phyloP scores from a whole-genome alignment of 2,329 filamentous ascomycete genomes.

The Leptographium flavum region DNA sequence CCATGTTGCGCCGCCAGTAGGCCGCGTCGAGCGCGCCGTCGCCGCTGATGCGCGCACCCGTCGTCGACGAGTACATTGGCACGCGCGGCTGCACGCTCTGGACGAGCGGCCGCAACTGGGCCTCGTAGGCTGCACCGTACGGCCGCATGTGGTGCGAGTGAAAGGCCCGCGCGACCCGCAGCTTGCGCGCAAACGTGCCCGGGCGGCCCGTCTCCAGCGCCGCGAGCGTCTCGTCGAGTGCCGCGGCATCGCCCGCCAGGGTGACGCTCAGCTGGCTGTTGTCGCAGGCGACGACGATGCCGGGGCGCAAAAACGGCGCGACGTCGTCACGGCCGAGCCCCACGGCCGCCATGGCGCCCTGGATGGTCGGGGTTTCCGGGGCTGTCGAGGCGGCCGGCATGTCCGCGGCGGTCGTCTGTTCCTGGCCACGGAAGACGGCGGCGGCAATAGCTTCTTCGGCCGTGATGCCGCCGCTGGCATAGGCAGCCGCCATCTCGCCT shows the following conservation, averaged over 20 bases:
- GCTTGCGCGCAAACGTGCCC: slow-evolving; percentile 16
- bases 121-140: slow-evolving; percentile 19
- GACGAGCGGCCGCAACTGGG: slow-evolving; percentile 6
- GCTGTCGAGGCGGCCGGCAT: too few species aligned
- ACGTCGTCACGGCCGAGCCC: slow-evolving; percentile 1
- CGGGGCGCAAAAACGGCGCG: not conserved
- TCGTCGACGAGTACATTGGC: slow-evolving; percentile 2
- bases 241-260: slow-evolving; percentile 5
- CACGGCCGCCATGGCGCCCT: not conserved
- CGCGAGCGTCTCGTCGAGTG: slow-evolving; percentile 10
- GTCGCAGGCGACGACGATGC: slow-evolving; percentile 19
- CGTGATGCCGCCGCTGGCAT: slow-evolving; percentile 28
- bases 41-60: not conserved
- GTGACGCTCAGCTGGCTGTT: not conserved
- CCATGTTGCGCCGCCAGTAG: not conserved
- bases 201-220: not conserved
- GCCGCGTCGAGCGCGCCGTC: not conserved
- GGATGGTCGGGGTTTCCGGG: too few species aligned
- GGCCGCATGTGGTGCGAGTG: slow-evolving; percentile 31
- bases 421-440: slow-evolving; percentile 34
- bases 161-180: slow-evolving; percentile 30
- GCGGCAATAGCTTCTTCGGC: slow-evolving; percentile 30
- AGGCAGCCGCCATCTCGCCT: slow-evolving; percentile 30
- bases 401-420: not conserved
- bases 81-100: not conserved